Conservation (phyloP, 139 green algal genomes). For the Chlamydomonas incerta region DNA sequence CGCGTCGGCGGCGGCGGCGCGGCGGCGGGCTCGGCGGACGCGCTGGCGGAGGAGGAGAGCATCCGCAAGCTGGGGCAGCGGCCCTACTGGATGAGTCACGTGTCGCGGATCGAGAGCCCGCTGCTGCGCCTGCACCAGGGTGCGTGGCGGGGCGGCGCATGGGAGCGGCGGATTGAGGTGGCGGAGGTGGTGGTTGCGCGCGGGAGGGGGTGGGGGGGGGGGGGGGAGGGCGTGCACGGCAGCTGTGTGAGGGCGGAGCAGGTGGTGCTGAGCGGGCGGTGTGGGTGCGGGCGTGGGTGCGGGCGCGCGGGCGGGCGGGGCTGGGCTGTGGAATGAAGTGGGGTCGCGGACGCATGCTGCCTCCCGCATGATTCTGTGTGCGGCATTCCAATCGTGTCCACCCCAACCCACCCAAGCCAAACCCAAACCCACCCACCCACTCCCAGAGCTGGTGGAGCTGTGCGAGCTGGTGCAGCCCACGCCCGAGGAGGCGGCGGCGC, state of each 20-base stretch:
- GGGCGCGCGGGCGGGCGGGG: background rate
- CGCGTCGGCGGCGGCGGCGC: background rate
- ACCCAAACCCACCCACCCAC: too few relatives aligned
- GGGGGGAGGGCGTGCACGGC: too few relatives aligned
- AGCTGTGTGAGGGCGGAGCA: too few relatives aligned
- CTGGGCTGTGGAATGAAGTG: too few relatives aligned
- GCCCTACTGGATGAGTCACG: constrained; percentile 55
- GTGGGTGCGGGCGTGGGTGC: too few relatives aligned
- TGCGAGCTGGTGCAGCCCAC: constrained; percentile 57
- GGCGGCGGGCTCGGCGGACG: constrained; percentile 21
- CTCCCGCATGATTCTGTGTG: too few relatives aligned
- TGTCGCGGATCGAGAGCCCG: constrained; percentile 47
- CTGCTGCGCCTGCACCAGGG: constrained; percentile 57
- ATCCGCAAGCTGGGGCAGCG: constrained; percentile 16
- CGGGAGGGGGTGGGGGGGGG: background rate
- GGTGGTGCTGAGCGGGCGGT: too few relatives aligned
- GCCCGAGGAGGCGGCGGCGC: constrained; percentile 44
- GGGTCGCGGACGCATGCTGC: too few relatives aligned
- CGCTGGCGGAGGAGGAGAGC: constrained; percentile 23
- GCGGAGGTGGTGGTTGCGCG: background rate
- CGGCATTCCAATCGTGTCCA: too few relatives aligned
- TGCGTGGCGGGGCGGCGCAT: background rate
- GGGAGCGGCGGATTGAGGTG: too few relatives aligned
- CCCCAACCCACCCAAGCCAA: too few relatives aligned
- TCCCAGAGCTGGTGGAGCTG: constrained; percentile 58